Conservation (phyloP, 768 basidiomycete species). For the Chalciporus sphaerocephalus region DNA sequence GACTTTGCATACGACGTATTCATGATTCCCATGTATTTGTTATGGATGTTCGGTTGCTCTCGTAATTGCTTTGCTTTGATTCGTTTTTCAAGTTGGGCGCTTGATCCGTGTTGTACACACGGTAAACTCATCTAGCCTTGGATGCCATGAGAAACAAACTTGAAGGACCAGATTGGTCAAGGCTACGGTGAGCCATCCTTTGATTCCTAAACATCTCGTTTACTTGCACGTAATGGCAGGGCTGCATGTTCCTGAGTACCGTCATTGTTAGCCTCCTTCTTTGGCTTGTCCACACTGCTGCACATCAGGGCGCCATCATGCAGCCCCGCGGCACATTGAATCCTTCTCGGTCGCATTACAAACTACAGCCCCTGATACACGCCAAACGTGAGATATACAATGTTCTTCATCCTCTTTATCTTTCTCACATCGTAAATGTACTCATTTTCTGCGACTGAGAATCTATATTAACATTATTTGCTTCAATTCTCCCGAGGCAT, state of each 20-base stretch:
- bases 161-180: neutral
- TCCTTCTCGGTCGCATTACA: neutral
- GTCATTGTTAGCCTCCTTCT: neutral
- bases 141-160: neutral
- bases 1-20: slow-evolving; percentile 10
- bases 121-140: neutral
- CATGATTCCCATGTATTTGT: slow-evolving; percentile 12
- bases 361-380: neutral
- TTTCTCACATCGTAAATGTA: neutral
- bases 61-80: slow-evolving; percentile 10
- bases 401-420: neutral
- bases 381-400: neutral
- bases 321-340: neutral
- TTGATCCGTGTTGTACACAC: neutral
- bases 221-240: neutral
- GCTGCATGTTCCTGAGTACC: neutral
- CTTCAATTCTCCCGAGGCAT: too few relatives aligned
- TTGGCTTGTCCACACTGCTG: too few relatives aligned
- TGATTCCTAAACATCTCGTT: neutral
- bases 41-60: slow-evolving; percentile 10
- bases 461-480: neutral
- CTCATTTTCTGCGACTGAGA: neutral
- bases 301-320: neutral
- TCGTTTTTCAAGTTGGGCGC: neutral
- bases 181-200: neutral